A percentile compares a stretch with the other conserved stretches of the same genome.
These are phyloP conservation scores for Geotrichum phurueaensis DNA, from an alignment of 1,139 yeast genomes.

Conservation along the genomic window DNA sequence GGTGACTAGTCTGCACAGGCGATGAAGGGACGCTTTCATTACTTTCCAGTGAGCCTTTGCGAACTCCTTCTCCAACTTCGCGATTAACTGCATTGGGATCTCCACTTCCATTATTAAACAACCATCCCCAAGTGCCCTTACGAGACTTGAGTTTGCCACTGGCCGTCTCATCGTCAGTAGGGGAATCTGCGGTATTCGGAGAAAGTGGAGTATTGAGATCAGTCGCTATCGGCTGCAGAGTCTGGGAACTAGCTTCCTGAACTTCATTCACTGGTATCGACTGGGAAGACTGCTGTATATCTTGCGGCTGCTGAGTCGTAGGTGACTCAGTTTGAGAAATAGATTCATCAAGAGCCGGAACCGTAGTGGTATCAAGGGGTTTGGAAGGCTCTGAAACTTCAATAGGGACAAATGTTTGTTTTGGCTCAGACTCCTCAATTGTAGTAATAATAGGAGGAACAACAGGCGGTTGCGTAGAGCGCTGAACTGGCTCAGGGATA, in stretches of 20 bases:
- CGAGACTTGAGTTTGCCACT: constrained; percentile 15
- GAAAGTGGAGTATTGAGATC: constrained; percentile 5
- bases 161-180: constrained; percentile 14
- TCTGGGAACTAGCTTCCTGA: background rate
- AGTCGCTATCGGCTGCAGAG: background rate
- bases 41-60: background rate
- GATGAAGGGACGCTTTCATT: background rate
- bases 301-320: constrained; percentile 1
- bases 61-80: background rate
- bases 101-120: constrained; percentile 17
- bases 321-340: constrained; percentile 7
- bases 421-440: background rate
- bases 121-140: constrained; percentile 28
- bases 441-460: background rate
- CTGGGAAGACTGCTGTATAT: background rate
- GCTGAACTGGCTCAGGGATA: background rate
- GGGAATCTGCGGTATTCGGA: background rate
- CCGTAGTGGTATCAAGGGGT: constrained; percentile 2
- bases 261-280: background rate
- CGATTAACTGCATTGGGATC: background rate
- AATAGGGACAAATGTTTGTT: background rate
- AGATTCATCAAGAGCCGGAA: constrained; percentile 7
- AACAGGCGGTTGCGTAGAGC: background rate
- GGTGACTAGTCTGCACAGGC: background rate
- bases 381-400: constrained; percentile 5